phyloP scores from a whole-genome alignment of 306 rosid species.

The Lablab purpureus region DNA sequence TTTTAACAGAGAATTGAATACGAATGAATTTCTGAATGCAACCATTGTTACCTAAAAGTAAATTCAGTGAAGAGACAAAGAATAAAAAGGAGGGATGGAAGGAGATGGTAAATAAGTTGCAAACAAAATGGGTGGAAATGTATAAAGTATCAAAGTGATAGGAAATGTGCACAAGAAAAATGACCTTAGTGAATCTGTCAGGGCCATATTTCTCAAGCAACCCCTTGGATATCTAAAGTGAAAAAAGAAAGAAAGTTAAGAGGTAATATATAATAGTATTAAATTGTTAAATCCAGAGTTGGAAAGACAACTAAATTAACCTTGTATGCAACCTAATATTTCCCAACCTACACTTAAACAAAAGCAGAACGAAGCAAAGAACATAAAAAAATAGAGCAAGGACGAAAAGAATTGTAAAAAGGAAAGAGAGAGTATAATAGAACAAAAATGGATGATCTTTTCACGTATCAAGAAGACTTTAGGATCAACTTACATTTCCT shows the following conservation, averaged over 20 bases:
- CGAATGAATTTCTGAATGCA: too few species aligned
- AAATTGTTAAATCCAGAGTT: conserved; percentile 10
- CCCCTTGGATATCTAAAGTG: conserved; percentile 81
- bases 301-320: conserved; percentile 56
- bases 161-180: conserved; percentile 40
- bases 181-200: conserved; percentile 94
- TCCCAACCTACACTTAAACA: conserved; percentile 81
- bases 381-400: conserved; percentile 29
- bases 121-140: conserved; percentile 19
- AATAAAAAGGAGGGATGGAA: not conserved
- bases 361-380: conserved; percentile 30
- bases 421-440: not conserved
- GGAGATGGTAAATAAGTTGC: not conserved
- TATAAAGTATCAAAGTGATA: conserved; percentile 7
- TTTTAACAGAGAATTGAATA: too few species aligned
- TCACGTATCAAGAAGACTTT: conserved; percentile 99
- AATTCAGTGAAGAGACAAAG: not conserved
- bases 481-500: conserved; percentile 99
- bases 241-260: conserved; percentile 27
- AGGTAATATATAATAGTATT: too few species aligned
- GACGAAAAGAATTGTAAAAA: not conserved
- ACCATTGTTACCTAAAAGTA: too few species aligned
- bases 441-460: conserved; percentile 63
- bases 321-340: conserved; percentile 99
- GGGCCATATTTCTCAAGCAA: conserved; percentile 98